Evolutionary conservation across 805 yeast species (phyloP).

Genomic region (Candida rishiriensis): DNA sequence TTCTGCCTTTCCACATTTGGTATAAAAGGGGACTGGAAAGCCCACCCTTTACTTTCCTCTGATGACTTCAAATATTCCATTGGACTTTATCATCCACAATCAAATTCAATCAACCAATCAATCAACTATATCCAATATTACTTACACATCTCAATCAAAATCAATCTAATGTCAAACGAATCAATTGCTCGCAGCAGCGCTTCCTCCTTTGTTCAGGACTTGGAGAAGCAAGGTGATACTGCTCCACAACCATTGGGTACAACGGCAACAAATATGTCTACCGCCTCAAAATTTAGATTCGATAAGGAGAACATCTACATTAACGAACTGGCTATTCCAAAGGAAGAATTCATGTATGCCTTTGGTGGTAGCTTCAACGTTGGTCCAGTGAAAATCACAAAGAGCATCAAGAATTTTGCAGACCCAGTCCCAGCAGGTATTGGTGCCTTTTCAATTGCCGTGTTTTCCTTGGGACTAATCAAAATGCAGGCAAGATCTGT

Average conservation of each 20-base stretch:
- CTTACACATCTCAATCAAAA: too few species aligned
- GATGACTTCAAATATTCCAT: too few species aligned
- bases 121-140: too few species aligned
- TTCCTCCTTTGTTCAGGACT: conserved; percentile 20
- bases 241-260: conserved; percentile 5
- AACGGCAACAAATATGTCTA: conserved; percentile 5
- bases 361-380: conserved; percentile 56
- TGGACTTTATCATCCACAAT: too few species aligned
- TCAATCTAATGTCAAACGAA: too few species aligned
- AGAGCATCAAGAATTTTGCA: conserved; percentile 26
- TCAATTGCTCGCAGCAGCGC: too few species aligned
- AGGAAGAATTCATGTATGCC: conserved; percentile 55
- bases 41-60: too few species aligned
- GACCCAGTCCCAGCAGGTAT: conserved; percentile 55
- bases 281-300: conserved; percentile 30
- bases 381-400: conserved; percentile 30
- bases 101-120: too few species aligned
- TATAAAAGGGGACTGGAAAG: too few species aligned
- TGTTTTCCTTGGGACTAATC: conserved; percentile 44
- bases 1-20: too few species aligned
- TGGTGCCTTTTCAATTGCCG: conserved; percentile 42
- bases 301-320: conserved; percentile 39
- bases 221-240: conserved; percentile 22
- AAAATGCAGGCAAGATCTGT: conserved; percentile 44
- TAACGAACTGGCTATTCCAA: conserved; percentile 40